Base-by-base conservation (phyloP, 345 rosid species). In the Nasturtium officinale region DNA sequence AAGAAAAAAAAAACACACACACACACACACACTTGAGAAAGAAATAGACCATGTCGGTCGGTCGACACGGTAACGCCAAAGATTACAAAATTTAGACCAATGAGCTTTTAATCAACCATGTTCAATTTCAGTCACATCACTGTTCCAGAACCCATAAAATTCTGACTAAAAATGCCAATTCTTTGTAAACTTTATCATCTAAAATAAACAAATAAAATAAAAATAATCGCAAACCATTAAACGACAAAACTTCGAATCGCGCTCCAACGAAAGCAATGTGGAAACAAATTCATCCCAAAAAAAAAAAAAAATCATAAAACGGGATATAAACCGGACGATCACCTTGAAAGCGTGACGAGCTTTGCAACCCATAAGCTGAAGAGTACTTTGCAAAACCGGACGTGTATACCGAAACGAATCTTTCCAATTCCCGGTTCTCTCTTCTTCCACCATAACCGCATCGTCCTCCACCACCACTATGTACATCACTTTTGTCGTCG, bases 341-440 rank as follows among this genome's bases (percentile, higher is more conserved):
- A 95, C 99, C 97, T 95, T 95, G 77, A 91, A 95, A 65, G 98
- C 99, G 72, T 95, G 99, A 33, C 97, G 93, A 10, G 99, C 85
- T 80, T 95, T 95, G 81, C 99, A 95, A 23, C 98, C 99, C 91
- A 95, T 95, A 45, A 95, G 90, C 77, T 91, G 98, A 67, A 95
- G 91, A 77, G 97, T 85, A 45, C 96, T 88, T 81, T 91, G 99
- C 75, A 95, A 80, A 84, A 90, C 91, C 35, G 97, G 79, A 64
- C 98, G 96, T 67, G 98, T 86, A 58, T 90, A 95, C 8, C 96
- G 81, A 50, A 90, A 95, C 61, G 98, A 87, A 52, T 79, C 89
- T 70, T 76, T 84, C 46, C 80, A 82, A 43, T 26, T 74, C 54
- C 76, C 88, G 67, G 70, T 84, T 3, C 68, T 81, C n/a, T 48